A percentile compares a stretch with the other conserved stretches of the same genome.
Evolutionary conservation across 2,329 filamentous ascomycete genomes (phyloP).

Genomic region (Stemphylium vesicarium): DNA sequence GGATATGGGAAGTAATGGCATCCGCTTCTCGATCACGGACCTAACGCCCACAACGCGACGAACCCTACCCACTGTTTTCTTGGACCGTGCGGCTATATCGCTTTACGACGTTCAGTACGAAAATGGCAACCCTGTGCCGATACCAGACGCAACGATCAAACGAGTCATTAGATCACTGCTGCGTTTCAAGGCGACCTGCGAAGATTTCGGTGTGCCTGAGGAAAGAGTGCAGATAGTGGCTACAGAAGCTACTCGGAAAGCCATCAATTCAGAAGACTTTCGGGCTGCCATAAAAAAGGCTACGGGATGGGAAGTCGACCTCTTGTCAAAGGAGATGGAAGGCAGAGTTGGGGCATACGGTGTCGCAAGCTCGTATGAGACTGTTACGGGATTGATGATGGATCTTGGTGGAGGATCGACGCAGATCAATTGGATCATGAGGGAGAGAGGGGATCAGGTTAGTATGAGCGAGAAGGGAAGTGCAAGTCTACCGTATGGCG

Average conservation of each 20-base stretch:
- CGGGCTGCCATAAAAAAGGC: conserved; percentile 66
- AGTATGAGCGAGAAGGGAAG: conserved; percentile 54
- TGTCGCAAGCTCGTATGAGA: conserved; percentile 74
- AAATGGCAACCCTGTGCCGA: conserved; percentile 54
- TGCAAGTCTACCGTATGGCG: conserved; percentile 73
- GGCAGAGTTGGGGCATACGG: conserved; percentile 84
- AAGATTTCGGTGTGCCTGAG: conserved; percentile 70
- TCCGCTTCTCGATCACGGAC: conserved; percentile 88
- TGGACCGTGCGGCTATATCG: conserved; percentile 79
- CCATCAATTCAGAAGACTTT: conserved; percentile 74
- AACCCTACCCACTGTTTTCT: conserved; percentile 77
- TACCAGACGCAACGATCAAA: conserved; percentile 65
- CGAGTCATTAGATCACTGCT: conserved; percentile 71
- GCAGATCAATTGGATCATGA: conserved; percentile 71
- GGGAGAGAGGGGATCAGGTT: conserved; percentile 53
- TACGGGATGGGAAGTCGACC: conserved; percentile 71
- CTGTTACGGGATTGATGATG: conserved; percentile 80
- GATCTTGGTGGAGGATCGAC: conserved; percentile 81
- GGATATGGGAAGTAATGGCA: conserved; percentile 72
- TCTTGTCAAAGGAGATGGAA: conserved; percentile 81
- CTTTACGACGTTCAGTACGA: conserved; percentile 79
- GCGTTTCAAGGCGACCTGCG: conserved; percentile 74
- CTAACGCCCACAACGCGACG: conserved; percentile 74
- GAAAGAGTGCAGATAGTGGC: conserved; percentile 76
- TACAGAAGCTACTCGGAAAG: conserved; percentile 86